phyloP scores from a whole-genome alignment of 2,329 filamentous ascomycete species.

The Biscogniauxia marginata region DNA sequence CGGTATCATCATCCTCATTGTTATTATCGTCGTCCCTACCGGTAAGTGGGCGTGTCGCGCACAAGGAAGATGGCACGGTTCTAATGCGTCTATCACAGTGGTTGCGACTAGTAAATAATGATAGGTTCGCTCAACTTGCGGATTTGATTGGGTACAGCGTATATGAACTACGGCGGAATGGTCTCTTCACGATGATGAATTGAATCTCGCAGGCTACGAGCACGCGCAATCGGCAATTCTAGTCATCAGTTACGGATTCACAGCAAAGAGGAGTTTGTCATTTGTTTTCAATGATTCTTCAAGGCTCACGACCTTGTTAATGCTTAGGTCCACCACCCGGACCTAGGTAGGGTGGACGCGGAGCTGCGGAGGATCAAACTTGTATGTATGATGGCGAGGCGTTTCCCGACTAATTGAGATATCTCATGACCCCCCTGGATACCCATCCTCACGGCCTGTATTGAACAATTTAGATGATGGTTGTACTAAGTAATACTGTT shows the following conservation, averaged over 20 bases:
- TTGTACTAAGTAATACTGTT: neutral
- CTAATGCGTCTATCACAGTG: conserved; percentile 33
- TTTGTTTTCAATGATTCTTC: conserved; percentile 31
- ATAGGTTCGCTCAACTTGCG: conserved; percentile 28
- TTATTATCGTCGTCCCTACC: conserved; percentile 91
- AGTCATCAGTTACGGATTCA: conserved; percentile 32
- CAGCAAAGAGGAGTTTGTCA: conserved; percentile 35
- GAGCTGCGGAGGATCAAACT: conserved; percentile 28
- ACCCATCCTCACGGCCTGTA: neutral
- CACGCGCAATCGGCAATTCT: conserved; percentile 24
- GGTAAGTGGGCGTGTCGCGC: conserved; percentile 56
- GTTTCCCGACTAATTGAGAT: conserved; percentile 48
- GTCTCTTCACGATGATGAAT: conserved; percentile 25
- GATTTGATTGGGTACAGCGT: conserved; percentile 31
- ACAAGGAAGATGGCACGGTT: neutral
- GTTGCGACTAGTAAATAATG: conserved; percentile 33
- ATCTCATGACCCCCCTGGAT: conserved; percentile 26
- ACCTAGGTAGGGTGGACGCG: conserved; percentile 10
- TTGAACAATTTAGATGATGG: neutral
- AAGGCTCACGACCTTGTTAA: conserved; percentile 28
- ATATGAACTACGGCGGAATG: conserved; percentile 4
- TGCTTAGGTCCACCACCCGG: conserved; percentile 24
- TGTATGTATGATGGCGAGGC: conserved; percentile 48
- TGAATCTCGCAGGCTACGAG: conserved; percentile 37
- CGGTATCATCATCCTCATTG: conserved; percentile 85